phyloP scores from a whole-genome alignment of 2,329 filamentous ascomycete species.

The Claviceps maximensis region DNA sequence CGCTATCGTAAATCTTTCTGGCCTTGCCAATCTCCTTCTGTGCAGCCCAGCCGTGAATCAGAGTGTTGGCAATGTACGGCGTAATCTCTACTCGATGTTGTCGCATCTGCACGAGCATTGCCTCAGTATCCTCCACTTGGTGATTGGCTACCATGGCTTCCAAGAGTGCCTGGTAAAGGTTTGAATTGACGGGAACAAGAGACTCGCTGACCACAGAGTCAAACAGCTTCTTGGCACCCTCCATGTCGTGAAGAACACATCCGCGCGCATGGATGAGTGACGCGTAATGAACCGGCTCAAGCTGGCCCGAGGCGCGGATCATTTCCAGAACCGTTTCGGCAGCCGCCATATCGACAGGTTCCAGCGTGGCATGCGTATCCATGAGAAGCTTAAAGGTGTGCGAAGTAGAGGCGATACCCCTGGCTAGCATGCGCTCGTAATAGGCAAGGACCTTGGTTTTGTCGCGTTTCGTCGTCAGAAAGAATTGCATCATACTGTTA shows the following conservation, averaged over 20 bases:
- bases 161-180: conserved; percentile 91
- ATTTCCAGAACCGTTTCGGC: conserved; percentile 71
- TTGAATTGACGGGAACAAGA: conserved; percentile 61
- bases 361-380: conserved; percentile 86
- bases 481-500: conserved; percentile 99
- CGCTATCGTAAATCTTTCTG: conserved; percentile 63
- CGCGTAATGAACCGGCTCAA: conserved; percentile 90
- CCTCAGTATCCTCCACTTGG: conserved; percentile 61
- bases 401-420: conserved; percentile 77
- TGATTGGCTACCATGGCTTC: conserved; percentile 96
- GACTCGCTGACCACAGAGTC: conserved; percentile 60
- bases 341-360: conserved; percentile 77
- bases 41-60: conserved; percentile 92
- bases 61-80: conserved; percentile 93
- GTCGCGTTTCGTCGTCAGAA: conserved; percentile 93
- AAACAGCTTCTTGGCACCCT: conserved; percentile 69
- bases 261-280: conserved; percentile 92
- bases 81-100: conserved; percentile 68
- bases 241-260: conserved; percentile 85
- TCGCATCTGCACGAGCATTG: conserved; percentile 64
- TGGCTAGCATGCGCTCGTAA: conserved; percentile 85
- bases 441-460: conserved; percentile 87
- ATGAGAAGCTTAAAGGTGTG: conserved; percentile 98
- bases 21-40: conserved; percentile 71
- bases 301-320: conserved; percentile 63